Conservation (phyloP, 441 rosid genomes). For the Monsonia emarginata region DNA sequence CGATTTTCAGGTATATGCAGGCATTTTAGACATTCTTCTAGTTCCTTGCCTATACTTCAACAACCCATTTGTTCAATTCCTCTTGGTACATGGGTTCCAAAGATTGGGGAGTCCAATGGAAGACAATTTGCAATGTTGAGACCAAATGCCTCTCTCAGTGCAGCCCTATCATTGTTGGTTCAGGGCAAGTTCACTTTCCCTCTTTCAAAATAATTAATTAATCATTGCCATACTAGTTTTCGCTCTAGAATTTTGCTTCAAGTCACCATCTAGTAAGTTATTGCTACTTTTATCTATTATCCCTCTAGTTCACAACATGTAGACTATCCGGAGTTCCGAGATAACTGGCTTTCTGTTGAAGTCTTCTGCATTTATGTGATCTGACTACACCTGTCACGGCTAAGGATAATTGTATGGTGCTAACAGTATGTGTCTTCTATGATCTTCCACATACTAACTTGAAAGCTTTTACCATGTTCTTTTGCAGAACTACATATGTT, state of each 20-base stretch:
- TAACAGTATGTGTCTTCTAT: neutral
- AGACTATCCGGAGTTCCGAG: neutral
- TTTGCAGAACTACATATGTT: neutral
- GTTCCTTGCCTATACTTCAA: slow-evolving; percentile 47
- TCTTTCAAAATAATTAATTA: too few species aligned
- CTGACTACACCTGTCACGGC: neutral
- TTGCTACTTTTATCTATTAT: neutral
- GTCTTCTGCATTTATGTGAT: neutral
- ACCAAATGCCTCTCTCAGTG: slow-evolving; percentile 46
- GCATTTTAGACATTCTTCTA: slow-evolving; percentile 45
- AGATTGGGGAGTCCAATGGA: slow-evolving; percentile 45
- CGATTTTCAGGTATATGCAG: slow-evolving; percentile 47
- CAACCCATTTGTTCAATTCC: slow-evolving; percentile 39
- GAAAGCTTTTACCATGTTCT: neutral
- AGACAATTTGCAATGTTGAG: slow-evolving; percentile 47
- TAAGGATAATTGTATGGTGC: neutral
- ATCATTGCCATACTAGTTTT: neutral
- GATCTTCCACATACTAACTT: neutral
- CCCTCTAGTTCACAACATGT: neutral
- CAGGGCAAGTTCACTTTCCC: slow-evolving; percentile 33
- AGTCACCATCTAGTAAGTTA: neutral
- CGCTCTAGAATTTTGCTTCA: neutral
- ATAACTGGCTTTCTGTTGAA: neutral
- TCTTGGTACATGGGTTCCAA: slow-evolving; percentile 52
- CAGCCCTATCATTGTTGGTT: slow-evolving; percentile 45